These are phyloP conservation scores for Epichloe festucae DNA, from an alignment of 2,329 filamentous ascomycete genomes.

Conservation along the genomic window DNA sequence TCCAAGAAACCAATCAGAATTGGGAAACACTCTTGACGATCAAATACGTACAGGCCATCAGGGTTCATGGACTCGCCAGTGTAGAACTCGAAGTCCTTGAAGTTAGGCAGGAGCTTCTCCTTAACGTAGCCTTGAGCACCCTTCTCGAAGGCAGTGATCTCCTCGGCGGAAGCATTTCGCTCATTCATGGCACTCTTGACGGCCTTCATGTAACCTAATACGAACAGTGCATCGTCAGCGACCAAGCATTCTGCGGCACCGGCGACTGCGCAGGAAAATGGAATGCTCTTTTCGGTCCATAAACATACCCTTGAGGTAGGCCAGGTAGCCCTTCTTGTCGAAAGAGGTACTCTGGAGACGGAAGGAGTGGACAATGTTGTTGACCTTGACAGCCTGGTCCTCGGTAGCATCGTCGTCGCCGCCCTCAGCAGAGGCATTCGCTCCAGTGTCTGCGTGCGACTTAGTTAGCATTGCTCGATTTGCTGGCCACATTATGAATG, in stretches of 20 bases:
- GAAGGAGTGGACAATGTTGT: constrained; percentile 90
- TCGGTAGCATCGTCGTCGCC: constrained; percentile 69
- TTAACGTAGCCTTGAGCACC: constrained; percentile 65
- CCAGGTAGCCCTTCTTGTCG: constrained; percentile 78
- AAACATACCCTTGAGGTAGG: constrained; percentile 68
- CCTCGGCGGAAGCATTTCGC: constrained; percentile 47
- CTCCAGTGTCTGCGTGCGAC: constrained; percentile 59
- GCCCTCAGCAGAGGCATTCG: constrained; percentile 94
- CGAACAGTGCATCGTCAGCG: background rate
- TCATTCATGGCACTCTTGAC: constrained; percentile 60
- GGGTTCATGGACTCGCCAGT: constrained; percentile 86
- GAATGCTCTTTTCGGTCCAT: background rate
- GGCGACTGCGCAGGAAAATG: too few relatives aligned
- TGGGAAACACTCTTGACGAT: background rate
- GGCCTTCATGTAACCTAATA: constrained; percentile 76
- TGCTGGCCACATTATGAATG: background rate
- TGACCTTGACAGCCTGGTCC: constrained; percentile 60
- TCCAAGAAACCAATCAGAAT: too few relatives aligned
- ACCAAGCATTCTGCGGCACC: background rate
- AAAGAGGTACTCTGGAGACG: constrained; percentile 65
- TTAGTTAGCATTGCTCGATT: background rate
- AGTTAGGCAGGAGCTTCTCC: constrained; percentile 67
- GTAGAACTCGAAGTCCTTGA: constrained; percentile 94
- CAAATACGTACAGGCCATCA: constrained; percentile 69
- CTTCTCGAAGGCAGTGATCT: constrained; percentile 67